Conservation (phyloP, 441 rosid species). For the Corymbia calophylla region DNA sequence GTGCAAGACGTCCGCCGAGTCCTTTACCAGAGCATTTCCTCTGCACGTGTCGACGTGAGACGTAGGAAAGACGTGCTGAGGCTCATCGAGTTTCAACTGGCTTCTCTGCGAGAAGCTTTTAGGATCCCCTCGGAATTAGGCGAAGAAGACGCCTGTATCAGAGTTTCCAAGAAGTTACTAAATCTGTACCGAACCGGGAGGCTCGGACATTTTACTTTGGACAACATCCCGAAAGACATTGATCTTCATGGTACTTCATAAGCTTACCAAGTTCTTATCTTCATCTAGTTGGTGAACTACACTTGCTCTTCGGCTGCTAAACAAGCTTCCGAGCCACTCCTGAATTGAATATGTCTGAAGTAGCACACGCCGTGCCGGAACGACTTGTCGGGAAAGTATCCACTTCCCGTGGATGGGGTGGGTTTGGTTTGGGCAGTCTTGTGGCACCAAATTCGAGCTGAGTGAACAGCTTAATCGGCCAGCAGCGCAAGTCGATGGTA, state of each 20-base stretch:
- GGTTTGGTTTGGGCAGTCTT: neutral
- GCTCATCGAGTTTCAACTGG: slow-evolving; percentile 38
- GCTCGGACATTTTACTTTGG: slow-evolving; percentile 59
- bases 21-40: slow-evolving; percentile 34
- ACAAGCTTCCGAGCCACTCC: neutral
- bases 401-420: neutral
- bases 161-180: slow-evolving; percentile 47
- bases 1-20: slow-evolving; percentile 46
- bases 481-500: neutral
- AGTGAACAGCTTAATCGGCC: neutral
- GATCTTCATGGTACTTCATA: neutral
- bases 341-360: neutral
- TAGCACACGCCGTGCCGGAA: neutral
- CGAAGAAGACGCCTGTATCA: slow-evolving; percentile 19
- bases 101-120: slow-evolving; percentile 30
- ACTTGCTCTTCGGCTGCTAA: neutral
- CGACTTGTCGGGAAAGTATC: neutral
- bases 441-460: neutral
- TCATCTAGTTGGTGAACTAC: neutral
- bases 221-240: neutral
- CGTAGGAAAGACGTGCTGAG: slow-evolving; percentile 21
- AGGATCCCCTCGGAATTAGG: slow-evolving; percentile 23
- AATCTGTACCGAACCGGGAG: slow-evolving; percentile 63
- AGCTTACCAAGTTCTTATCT: neutral
- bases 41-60: slow-evolving; percentile 20